These are phyloP conservation scores for Wickerhamiella qilinensis DNA, from an alignment of 805 yeast species.

Conservation along the genomic window DNA sequence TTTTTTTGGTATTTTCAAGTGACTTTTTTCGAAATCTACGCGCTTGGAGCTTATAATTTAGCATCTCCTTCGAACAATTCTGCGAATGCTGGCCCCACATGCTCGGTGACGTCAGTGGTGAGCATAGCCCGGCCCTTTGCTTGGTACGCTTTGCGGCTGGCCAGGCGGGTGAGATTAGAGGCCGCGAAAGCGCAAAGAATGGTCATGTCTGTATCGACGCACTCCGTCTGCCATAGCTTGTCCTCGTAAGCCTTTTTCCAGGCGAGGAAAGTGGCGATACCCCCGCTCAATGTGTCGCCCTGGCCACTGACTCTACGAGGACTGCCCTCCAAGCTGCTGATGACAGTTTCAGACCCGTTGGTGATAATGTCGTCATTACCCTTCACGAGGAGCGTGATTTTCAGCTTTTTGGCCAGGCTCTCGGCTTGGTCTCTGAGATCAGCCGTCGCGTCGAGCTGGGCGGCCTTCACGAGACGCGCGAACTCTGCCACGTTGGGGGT, in stretches of 20 bases:
- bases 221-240: slow-evolving; percentile 38
- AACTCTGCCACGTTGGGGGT: slow-evolving; percentile 91
- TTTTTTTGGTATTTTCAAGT: too few relatives aligned
- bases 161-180: slow-evolving; percentile 44
- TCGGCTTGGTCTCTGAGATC: slow-evolving; percentile 20
- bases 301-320: slow-evolving; percentile 85
- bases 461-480: slow-evolving; percentile 41
- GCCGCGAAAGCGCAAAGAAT: slow-evolving; percentile 60
- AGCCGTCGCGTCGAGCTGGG: slow-evolving; percentile 18
- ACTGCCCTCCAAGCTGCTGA: slow-evolving; percentile 43
- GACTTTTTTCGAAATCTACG: too few relatives aligned
- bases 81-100: slow-evolving; percentile 47
- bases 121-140: slow-evolving; percentile 64
- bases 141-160: slow-evolving; percentile 49
- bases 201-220: slow-evolving; percentile 18
- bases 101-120: slow-evolving; percentile 62
- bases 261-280: slow-evolving; percentile 63
- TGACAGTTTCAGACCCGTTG: slow-evolving; percentile 28
- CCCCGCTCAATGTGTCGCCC: slow-evolving; percentile 84
- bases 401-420: slow-evolving; percentile 33
- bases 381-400: slow-evolving; percentile 53
- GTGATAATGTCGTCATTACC: slow-evolving; percentile 55
- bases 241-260: slow-evolving; percentile 58
- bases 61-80: slow-evolving; percentile 28
- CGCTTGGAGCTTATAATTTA: too few relatives aligned